phyloP scores from a whole-genome alignment of 768 basidiomycete species.

The Russula foetens region DNA sequence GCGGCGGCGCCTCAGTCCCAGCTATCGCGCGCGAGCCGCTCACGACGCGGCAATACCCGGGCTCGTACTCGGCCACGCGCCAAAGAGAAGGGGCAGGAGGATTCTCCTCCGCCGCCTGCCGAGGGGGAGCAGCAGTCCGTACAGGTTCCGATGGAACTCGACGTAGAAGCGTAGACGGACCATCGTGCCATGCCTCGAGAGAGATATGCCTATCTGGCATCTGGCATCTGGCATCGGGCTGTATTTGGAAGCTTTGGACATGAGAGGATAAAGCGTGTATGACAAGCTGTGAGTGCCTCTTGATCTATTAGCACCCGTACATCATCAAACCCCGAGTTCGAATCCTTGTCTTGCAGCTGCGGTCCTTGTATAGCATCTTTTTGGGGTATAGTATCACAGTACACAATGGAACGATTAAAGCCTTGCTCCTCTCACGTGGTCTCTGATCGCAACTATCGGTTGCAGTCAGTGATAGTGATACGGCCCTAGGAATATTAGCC shows the following conservation, averaged over 20 bases:
- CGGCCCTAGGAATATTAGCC: background rate
- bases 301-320: background rate
- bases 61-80: constrained; percentile 2
- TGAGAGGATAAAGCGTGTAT: background rate
- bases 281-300: background rate
- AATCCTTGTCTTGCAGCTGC: constrained; percentile 3
- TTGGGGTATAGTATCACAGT: background rate
- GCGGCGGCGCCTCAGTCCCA: background rate
- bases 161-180: constrained; percentile 26
- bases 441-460: background rate
- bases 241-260: background rate
- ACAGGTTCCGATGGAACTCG: constrained; percentile 32
- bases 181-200: background rate
- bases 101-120: constrained; percentile 8
- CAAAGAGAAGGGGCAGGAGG: constrained; percentile 9
- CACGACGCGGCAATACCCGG: background rate
- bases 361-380: background rate
- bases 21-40: background rate
- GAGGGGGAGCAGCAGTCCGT: constrained; percentile 17
- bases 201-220: background rate
- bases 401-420: background rate
- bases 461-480: too few species aligned
- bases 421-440: background rate
- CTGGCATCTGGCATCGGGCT: background rate
- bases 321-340: background rate